Evolutionary conservation across 768 basidiomycete species (phyloP), one percentile per base, ranked within the genome.

Genomic region (Hortiboletus flavorubellus): DNA sequence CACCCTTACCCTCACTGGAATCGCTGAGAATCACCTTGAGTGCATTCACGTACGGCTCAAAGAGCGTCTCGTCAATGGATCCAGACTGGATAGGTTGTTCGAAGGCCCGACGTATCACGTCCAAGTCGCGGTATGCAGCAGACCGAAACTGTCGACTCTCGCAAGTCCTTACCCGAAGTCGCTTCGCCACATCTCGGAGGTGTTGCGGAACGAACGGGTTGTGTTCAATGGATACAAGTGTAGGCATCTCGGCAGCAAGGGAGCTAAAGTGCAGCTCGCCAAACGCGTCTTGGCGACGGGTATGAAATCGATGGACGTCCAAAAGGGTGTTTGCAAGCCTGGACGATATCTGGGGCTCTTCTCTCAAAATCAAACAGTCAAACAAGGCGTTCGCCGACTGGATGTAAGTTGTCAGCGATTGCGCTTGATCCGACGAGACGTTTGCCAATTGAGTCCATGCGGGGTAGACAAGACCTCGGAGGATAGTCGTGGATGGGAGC

Each of bases 401-500:
- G 30, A 93, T 72, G 51, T 85, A 83, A 4, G 76, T 74, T 42
- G 78, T 74, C 3, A 79, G 68, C n/a, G 76, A 63, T 26, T 73
- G 68, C 0, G 72, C 72, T 51, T 79, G 75, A 38, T 74, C 64
- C 0, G 67, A 61, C 1, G 71, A 63, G 41, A 75, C 65, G 10
- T 71, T 69, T 12, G 83, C 80, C n/a, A 76, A 80, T 21, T 80
- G 72, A 47, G 77, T 74, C 91, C 90, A 93, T 5, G 84, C 82
- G 18, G 87, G 89, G 66, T 89, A 91, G n/a, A 91, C 79, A 16
- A 93, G 68, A 14, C 89, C 89, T 51, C 78, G 74, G 38, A 93
- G 71, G 43, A 93, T 78, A 0, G 88, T 90, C 2, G 88, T 88
- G 8, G 85, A 83, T 53, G 80, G 80, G 38, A 92, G 72, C 5